Base-by-base conservation (phyloP, 805 yeast species). In the Kodamaea jinghongensis region DNA sequence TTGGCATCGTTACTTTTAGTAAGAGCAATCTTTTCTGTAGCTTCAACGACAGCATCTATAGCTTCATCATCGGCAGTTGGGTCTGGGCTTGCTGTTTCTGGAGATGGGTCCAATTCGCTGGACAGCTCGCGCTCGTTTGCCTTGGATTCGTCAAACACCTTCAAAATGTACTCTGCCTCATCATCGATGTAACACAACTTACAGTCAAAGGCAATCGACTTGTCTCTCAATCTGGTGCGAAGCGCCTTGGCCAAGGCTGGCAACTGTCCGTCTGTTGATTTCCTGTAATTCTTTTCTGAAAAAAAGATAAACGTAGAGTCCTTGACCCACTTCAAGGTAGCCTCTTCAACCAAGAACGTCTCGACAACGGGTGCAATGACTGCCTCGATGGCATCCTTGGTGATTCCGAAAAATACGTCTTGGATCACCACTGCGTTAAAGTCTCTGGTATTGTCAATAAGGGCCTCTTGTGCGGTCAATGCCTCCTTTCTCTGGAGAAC, bases 401-500 rank as follows among this genome's bases (percentile, higher is more conserved):
- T 71, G 1, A 75, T 66, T 1, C 86, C 86, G 36, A 73, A 64
- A 28, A 75, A 73, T 2, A 78, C 65, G 39, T 77, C 80, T 26
- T 64, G 63, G 9, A 84, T 69, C 11, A 75, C 50, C 37, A 83
- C 63, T 1, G 84, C 79, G 56, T 83, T 83, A 58, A 55, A 76
- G 45, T 29, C 30, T 4, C 46, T 52, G 40, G 44, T 45, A 43
- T 52, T 56, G 25, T 44, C 51, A 31, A 45, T 60, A 40, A 39
- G 50, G 22, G 47, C 46, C 23, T 58, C 55, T 35, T 49, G 44
- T 32, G 39, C 45, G 31, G 55, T 56, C 13, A 50, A 42, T 14
- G 47, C 52, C 16, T 46, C 50, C 33, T 47, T 45, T 12, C 39
- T 35, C 12, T 41, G 45, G 11, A 71, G 51, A 0, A 76, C 75